Conservation (phyloP, 805 yeast species). For the Saccharomycopsis vini region DNA sequence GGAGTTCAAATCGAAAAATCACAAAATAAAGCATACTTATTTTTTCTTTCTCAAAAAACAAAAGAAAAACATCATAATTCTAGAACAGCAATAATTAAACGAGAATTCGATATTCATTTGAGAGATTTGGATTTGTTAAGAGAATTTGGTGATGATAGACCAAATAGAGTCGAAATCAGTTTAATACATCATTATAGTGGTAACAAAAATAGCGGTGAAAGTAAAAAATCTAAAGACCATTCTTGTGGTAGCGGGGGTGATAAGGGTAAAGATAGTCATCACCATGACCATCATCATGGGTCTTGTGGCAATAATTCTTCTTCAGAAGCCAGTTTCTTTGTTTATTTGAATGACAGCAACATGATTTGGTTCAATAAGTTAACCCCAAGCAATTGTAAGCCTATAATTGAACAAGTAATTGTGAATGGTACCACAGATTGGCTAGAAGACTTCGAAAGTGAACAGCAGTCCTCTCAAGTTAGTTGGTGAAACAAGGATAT, state of each 20-base stretch:
- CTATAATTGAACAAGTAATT: constrained; percentile 69
- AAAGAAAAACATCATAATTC: constrained; percentile 91
- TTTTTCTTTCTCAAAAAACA: constrained; percentile 82
- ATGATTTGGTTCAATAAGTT: constrained; percentile 86
- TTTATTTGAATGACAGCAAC: constrained; percentile 65
- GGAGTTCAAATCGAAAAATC: constrained; percentile 31
- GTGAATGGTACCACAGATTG: constrained; percentile 51
- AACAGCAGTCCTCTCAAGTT: no score
- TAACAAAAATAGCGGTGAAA: constrained; percentile 83
- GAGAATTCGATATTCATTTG: constrained; percentile 63
- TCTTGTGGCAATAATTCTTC: no score
- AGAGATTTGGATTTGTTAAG: constrained; percentile 65
- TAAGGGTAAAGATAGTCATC: no score
- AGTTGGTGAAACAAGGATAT: no score
- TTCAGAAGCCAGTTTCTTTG: constrained; percentile 83
- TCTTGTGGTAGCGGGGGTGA: no score
- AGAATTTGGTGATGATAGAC: constrained; percentile 66
- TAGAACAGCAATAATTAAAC: constrained; percentile 84
- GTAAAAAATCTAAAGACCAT: no score
- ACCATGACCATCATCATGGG: no score
- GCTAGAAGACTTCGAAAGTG: no score
- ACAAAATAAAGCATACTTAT: constrained; percentile 39
- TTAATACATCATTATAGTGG: constrained; percentile 90
- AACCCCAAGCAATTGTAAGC: constrained; percentile 63
- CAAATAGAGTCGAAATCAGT: constrained; percentile 63